Conservation (phyloP, 2,329 filamentous ascomycete genomes). For the Chalaropsis thielavioides region DNA sequence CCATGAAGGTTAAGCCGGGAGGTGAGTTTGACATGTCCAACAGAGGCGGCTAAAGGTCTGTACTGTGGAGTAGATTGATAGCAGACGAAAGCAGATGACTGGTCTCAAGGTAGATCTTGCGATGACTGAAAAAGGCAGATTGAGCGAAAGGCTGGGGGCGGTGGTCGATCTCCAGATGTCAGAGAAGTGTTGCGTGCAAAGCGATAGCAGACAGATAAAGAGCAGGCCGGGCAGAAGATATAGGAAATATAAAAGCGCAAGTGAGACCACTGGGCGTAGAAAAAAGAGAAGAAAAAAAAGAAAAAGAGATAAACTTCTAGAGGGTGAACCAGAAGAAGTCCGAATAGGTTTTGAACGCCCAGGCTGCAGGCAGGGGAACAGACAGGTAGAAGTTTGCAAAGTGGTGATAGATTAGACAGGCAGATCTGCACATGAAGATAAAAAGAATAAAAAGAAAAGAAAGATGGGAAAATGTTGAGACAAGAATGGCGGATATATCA, state of each 20-base stretch:
- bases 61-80: not conserved
- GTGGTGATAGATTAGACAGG: not conserved
- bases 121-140: not conserved
- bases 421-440: not conserved
- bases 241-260: slow-evolving; percentile 1
- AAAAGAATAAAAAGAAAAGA: slow-evolving; percentile 8
- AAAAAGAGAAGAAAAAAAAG: not conserved
- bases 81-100: not conserved
- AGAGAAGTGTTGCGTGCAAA: not conserved
- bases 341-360: not conserved
- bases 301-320: slow-evolving; percentile 2
- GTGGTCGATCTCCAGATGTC: not conserved
- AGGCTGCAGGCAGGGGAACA: not conserved
- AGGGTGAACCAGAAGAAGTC: not conserved
- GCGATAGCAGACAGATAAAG: not conserved
- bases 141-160: not conserved
- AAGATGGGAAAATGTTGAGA: not conserved
- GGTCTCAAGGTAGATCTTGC: not conserved
- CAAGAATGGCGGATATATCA: not conserved
- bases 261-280: not conserved
- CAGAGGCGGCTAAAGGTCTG: not conserved
- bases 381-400: not conserved
- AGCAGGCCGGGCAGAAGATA: not conserved
- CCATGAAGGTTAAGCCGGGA: slow-evolving; percentile 10
- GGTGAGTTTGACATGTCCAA: slow-evolving; percentile 6